Evolutionary conservation across 2,329 filamentous ascomycete species (phyloP).

Genomic region (Zasmidium angulare): DNA sequence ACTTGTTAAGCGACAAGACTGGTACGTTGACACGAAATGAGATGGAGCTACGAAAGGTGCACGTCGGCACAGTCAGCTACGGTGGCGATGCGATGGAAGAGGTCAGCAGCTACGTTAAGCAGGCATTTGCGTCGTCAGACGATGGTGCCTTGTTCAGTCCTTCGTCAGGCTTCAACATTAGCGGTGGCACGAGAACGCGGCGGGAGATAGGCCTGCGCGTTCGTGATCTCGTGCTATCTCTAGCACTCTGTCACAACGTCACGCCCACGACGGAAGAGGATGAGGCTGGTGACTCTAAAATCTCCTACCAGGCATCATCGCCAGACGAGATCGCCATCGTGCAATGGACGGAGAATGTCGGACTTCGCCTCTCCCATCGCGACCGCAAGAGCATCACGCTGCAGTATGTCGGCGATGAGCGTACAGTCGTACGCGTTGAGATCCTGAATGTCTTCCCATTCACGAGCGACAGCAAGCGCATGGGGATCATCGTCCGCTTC

Average conservation of each 20-base stretch:
- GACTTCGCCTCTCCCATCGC: constrained; percentile 77
- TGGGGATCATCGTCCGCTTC: constrained; percentile 95
- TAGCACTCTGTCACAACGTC: constrained; percentile 95
- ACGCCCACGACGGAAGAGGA: constrained; percentile 87
- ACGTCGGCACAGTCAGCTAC: constrained; percentile 96
- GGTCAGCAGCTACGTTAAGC: constrained; percentile 79
- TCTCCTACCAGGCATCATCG: constrained; percentile 92
- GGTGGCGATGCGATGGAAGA: constrained; percentile 99
- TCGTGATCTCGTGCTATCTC: constrained; percentile 84
- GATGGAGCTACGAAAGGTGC: constrained; percentile 90
- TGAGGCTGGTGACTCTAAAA: constrained; percentile 67
- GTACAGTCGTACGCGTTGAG: constrained; percentile 75
- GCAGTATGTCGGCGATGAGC: constrained; percentile 71
- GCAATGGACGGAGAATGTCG: constrained; percentile 89
- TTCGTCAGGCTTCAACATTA: constrained; percentile 63
- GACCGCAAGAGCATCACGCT: constrained; percentile 85
- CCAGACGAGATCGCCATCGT: constrained; percentile 98
- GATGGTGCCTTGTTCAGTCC: constrained; percentile 65
- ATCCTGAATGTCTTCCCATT: constrained; percentile 97
- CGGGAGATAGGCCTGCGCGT: constrained; percentile 93
- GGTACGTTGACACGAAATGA: constrained; percentile 94
- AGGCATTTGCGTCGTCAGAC: constrained; percentile 66
- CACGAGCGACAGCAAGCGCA: constrained; percentile 94
- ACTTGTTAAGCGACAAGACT: constrained; percentile 94
- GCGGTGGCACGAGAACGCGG: constrained; percentile 69